Evolutionary conservation across 2,329 filamentous ascomycete genomes (phyloP).

Genomic region (Cladosporium sp.): DNA sequence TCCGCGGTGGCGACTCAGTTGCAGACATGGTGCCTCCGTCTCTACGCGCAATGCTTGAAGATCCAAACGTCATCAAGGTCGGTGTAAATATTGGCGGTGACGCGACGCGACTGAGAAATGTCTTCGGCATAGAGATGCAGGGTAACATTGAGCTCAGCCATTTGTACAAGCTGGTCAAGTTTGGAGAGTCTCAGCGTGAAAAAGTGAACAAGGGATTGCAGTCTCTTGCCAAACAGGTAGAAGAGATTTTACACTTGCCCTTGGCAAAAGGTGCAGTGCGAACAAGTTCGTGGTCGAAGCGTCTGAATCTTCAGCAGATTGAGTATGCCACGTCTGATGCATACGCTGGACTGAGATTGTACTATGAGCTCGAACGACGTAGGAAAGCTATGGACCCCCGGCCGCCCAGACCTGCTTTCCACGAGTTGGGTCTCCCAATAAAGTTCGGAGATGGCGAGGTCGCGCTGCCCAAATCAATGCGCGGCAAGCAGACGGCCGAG

Average conservation of each 20-base stretch:
- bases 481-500: conserved; percentile 15
- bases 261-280: conserved; percentile 73
- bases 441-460: conserved; percentile 45
- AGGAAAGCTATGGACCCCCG: conserved; percentile 62
- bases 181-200: conserved; percentile 50
- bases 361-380: conserved; percentile 64
- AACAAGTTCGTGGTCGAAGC: conserved; percentile 67
- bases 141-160: conserved; percentile 80
- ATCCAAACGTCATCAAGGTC: conserved; percentile 63
- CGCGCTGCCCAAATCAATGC: neutral
- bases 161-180: conserved; percentile 72
- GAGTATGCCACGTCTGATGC: conserved; percentile 76
- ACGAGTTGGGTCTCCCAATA: conserved; percentile 64
- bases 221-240: conserved; percentile 63
- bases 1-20: conserved; percentile 33
- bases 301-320: conserved; percentile 62
- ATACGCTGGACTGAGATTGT: conserved; percentile 74
- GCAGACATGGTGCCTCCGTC: conserved; percentile 64
- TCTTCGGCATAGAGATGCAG: conserved; percentile 58
- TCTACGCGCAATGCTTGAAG: conserved; percentile 68
- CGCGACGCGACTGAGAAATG: conserved; percentile 61
- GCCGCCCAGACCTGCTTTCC: conserved; percentile 66
- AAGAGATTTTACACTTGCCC: conserved; percentile 67
- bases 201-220: conserved; percentile 65
- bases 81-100: conserved; percentile 72